Conservation (phyloP, 352 stramenopile genomes). For the Pythium grandisporangium region DNA sequence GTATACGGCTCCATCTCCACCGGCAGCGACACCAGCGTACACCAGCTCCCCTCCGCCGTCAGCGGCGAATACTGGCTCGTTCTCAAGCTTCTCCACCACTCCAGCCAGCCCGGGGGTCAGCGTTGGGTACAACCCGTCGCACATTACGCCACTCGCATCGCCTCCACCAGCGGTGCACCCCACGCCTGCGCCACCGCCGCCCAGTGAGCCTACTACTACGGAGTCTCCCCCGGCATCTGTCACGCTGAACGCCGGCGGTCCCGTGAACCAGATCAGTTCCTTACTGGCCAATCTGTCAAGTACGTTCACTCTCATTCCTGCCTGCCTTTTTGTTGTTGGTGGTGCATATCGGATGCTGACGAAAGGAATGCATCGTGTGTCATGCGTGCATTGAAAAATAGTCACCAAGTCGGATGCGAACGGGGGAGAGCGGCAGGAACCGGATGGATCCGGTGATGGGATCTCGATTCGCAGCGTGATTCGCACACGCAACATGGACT, state of each 20-base stretch:
- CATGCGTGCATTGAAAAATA: neutral
- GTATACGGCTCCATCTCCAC: conserved; percentile 2
- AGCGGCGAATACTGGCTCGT: conserved; percentile 1
- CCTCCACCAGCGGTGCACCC: neutral
- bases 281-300: conserved; percentile 52
- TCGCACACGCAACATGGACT: conserved; percentile 63
- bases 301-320: conserved; percentile 3
- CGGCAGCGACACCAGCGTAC: conserved; percentile 3
- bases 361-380: too few relatives aligned
- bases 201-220: neutral
- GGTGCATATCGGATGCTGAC: neutral
- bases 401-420: conserved; percentile 3
- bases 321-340: neutral
- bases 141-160: conserved; percentile 4
- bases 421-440: conserved; percentile 32
- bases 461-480: conserved; percentile 46
- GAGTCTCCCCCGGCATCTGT: conserved; percentile 27
- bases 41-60: neutral
- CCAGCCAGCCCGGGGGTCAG: conserved; percentile 11
- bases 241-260: conserved; percentile 22
- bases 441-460: conserved; percentile 48
- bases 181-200: neutral
- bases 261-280: conserved; percentile 42
- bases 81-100: conserved; percentile 4
- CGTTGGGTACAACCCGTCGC: conserved; percentile 17